These are phyloP conservation scores for Rubia tinctorum DNA, from an alignment of 305 asterid species.

Conservation along the genomic window DNA sequence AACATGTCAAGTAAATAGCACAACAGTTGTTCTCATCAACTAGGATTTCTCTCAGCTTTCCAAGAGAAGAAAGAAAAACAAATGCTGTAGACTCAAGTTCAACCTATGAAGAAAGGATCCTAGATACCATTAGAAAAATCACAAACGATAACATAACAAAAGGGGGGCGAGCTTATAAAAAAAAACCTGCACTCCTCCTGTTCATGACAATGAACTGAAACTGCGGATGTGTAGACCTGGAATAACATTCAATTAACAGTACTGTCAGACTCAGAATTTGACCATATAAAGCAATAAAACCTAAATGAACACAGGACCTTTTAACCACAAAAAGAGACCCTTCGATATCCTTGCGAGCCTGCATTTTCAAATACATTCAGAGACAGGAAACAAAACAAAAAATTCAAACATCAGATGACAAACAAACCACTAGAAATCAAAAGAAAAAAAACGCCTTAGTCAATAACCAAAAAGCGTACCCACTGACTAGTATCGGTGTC, in stretches of 20 bases:
- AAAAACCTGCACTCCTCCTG: slow-evolving; percentile 32
- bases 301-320: background rate
- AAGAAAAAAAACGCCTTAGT: background rate
- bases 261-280: background rate
- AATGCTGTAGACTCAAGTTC: background rate
- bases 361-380: slow-evolving; percentile 8
- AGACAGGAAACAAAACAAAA: background rate
- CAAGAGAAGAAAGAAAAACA: background rate
- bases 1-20: background rate
- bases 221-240: slow-evolving; percentile 36
- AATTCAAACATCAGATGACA: too few relatives aligned
- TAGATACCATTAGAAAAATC: background rate
- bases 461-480: slow-evolving; percentile 16
- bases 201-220: slow-evolving; percentile 46
- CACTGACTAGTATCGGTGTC: slow-evolving; percentile 31
- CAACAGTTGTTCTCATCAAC: background rate
- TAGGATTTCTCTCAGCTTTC: background rate
- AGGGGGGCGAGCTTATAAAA: slow-evolving; percentile 4
- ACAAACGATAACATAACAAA: background rate
- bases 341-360: slow-evolving; percentile 41
- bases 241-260: slow-evolving; percentile 2
- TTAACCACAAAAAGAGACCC: slow-evolving; percentile 41
- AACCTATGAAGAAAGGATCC: background rate
- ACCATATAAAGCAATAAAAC: background rate
- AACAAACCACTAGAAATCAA: background rate